phyloP scores from a whole-genome alignment of 2,329 filamentous ascomycete genomes.

The Arthrinium phaeospermum region DNA sequence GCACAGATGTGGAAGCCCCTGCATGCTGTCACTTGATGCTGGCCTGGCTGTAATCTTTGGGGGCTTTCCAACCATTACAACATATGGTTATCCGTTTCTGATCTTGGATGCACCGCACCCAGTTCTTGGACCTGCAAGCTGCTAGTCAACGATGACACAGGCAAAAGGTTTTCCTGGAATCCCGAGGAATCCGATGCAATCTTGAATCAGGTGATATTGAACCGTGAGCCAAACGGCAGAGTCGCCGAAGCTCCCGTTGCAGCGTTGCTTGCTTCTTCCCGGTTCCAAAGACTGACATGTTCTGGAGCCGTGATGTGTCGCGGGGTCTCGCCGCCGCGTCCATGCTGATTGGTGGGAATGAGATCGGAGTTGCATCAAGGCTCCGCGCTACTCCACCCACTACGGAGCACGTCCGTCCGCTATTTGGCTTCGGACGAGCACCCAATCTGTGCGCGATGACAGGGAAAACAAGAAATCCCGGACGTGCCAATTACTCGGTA shows the following conservation, averaged over 20 bases:
- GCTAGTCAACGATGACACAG: no score
- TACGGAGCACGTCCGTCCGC: not conserved
- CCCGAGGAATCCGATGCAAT: not conserved
- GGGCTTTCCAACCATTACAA: not conserved
- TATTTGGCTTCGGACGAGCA: not conserved
- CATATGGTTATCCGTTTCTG: not conserved
- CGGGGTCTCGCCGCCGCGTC: slow-evolving; percentile 7
- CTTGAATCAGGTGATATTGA: no score
- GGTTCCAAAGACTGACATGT: not conserved
- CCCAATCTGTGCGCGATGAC: not conserved
- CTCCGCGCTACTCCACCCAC: not conserved
- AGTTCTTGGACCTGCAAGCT: no score
- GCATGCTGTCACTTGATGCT: no score
- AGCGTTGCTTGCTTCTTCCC: not conserved
- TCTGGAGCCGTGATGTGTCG: slow-evolving; percentile 12
- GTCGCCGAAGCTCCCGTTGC: not conserved
- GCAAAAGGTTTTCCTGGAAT: not conserved
- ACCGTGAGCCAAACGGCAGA: not conserved
- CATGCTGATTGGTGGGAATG: slow-evolving; percentile 7
- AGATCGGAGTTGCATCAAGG: not conserved
- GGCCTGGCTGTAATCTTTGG: not conserved
- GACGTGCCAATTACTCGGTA: not conserved
- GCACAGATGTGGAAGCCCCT: no score
- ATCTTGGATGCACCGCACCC: no score
- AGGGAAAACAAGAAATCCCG: not conserved